Evolutionary conservation across 2,329 filamentous ascomycete genomes (phyloP).

Genomic region (Akanthomyces muscarius): DNA sequence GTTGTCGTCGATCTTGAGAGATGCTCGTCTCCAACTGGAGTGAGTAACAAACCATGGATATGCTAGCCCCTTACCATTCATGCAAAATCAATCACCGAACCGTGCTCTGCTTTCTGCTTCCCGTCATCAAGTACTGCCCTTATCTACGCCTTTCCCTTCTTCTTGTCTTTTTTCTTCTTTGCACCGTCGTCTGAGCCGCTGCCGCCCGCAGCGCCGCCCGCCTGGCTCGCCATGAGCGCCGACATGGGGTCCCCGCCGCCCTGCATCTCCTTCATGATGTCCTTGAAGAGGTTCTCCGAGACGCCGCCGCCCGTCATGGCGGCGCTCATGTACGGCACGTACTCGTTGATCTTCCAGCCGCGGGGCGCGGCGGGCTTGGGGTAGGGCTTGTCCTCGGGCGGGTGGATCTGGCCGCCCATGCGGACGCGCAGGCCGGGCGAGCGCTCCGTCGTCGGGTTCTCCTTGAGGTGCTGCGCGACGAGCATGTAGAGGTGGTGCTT

Average conservation of each 20-base stretch:
- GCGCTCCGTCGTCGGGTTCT: slow-evolving; percentile 71
- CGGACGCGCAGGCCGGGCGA: slow-evolving; percentile 64
- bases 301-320: slow-evolving; percentile 91
- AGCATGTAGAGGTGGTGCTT: slow-evolving; percentile 87
- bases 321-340: slow-evolving; percentile 82
- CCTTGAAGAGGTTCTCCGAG: slow-evolving; percentile 89
- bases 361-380: slow-evolving; percentile 71
- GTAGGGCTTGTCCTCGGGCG: slow-evolving; percentile 61
- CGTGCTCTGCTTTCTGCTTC: neutral
- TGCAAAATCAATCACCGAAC: neutral
- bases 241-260: slow-evolving; percentile 44
- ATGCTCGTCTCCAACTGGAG: neutral
- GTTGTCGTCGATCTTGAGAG: neutral
- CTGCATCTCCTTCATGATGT: slow-evolving; percentile 94
- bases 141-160: slow-evolving; percentile 40
- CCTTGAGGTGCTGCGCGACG: slow-evolving; percentile 70
- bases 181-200: slow-evolving; percentile 24
- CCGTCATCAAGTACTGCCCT: neutral
- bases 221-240: slow-evolving; percentile 38
- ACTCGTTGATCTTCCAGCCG: slow-evolving; percentile 84
- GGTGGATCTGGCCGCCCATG: slow-evolving; percentile 66
- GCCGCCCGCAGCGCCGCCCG: slow-evolving; percentile 26
- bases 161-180: slow-evolving; percentile 48
- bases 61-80: neutral
- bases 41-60: neutral